phyloP scores from a whole-genome alignment of 2,329 filamentous ascomycete species.

The Phyllosticta citriasiana region DNA sequence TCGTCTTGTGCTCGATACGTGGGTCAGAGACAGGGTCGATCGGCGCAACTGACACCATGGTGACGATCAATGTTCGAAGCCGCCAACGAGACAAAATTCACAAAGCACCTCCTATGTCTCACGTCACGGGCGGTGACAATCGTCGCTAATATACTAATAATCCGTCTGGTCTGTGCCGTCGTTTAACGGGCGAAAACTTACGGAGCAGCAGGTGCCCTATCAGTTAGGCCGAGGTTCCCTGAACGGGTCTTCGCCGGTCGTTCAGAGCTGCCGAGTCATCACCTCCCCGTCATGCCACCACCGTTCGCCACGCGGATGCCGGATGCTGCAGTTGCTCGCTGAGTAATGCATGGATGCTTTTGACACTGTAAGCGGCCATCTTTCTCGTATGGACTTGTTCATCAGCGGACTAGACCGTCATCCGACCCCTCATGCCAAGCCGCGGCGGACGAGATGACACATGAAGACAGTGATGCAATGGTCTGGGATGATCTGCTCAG shows the following conservation, averaged over 20 bases:
- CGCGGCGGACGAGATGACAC: background rate
- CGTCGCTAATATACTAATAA: background rate
- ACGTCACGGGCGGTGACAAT: background rate
- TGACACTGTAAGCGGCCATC: background rate
- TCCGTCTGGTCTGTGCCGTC: background rate
- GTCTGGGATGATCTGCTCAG: background rate
- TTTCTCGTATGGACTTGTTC: background rate
- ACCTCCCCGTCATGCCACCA: background rate
- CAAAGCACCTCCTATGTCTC: background rate
- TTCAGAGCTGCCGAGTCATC: background rate
- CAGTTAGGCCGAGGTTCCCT: background rate
- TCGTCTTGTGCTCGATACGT: slow-evolving; percentile 54
- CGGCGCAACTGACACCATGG: slow-evolving; percentile 48
- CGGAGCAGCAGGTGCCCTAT: background rate
- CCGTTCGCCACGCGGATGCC: background rate
- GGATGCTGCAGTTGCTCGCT: background rate
- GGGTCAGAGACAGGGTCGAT: slow-evolving; percentile 54
- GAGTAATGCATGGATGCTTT: background rate
- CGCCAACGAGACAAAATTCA: background rate
- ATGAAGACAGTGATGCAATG: background rate
- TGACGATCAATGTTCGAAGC: background rate
- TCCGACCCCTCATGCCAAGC: background rate
- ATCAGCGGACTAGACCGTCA: background rate
- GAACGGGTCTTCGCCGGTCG: background rate
- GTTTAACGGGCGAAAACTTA: background rate